Conservation (phyloP, 2,329 filamentous ascomycete genomes). For the Aspergillus glaucus region DNA sequence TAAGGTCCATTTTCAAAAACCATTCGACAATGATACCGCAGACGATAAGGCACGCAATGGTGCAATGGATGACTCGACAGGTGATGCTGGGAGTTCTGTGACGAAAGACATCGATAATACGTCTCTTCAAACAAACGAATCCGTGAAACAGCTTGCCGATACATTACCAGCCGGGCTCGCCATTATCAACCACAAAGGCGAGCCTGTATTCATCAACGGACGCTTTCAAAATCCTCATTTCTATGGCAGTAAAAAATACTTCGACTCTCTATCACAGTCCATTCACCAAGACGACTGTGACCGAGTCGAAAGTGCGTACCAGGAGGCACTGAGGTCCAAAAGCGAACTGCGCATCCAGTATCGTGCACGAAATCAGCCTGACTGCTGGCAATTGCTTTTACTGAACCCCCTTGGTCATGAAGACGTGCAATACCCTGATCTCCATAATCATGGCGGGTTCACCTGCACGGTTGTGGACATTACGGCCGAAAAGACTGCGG, state of each 20-base stretch:
- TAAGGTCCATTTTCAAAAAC: background rate
- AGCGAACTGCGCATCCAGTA: slow-evolving; percentile 18
- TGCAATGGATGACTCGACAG: background rate
- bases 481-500: slow-evolving; percentile 76
- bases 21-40: background rate
- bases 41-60: background rate
- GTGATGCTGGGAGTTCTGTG: background rate
- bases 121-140: background rate
- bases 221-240: slow-evolving; percentile 13
- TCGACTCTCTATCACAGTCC: slow-evolving; percentile 11
- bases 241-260: background rate
- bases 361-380: slow-evolving; percentile 7
- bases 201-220: slow-evolving; percentile 14
- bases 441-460: slow-evolving; percentile 7
- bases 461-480: slow-evolving; percentile 66
- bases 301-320: slow-evolving; percentile 9
- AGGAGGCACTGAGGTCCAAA: background rate
- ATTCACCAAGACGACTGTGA: slow-evolving; percentile 16
- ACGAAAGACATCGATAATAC: background rate
- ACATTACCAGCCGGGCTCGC: slow-evolving; percentile 18
- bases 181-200: slow-evolving; percentile 14
- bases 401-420: slow-evolving; percentile 8
- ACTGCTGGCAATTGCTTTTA: slow-evolving; percentile 12
- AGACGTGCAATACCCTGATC: background rate
- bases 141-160: slow-evolving; percentile 18